Evolutionary conservation across 192 early-diverging fungal species (phyloP).

Genomic region (Obelidium mucronatum): DNA sequence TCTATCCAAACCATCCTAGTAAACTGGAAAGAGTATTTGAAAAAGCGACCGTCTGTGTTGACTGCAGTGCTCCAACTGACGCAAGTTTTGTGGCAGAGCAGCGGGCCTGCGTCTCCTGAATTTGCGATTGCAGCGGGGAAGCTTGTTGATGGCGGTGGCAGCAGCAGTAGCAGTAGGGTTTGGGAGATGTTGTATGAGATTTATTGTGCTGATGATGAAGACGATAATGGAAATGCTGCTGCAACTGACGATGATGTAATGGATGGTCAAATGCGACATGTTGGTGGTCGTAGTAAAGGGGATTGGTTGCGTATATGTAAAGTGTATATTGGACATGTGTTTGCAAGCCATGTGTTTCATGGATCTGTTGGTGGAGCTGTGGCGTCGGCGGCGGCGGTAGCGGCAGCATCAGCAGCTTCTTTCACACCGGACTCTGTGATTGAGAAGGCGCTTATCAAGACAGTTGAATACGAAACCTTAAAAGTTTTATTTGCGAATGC

Average conservation of each 20-base stretch:
- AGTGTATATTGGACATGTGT: too few species aligned
- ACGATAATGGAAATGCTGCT: too few species aligned
- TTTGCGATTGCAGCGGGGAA: constrained; percentile 36
- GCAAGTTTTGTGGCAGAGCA: constrained; percentile 49
- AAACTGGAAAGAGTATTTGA: constrained; percentile 32
- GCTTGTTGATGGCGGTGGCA: background rate
- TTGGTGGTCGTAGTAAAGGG: background rate
- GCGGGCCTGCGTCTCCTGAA: constrained; percentile 41
- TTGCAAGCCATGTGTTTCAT: too few species aligned
- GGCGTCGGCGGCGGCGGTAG: too few species aligned
- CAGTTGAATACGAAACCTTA: background rate
- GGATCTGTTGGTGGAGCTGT: too few species aligned
- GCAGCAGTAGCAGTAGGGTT: too few species aligned
- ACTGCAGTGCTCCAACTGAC: constrained; percentile 42
- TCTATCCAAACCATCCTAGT: constrained; percentile 6
- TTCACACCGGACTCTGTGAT: background rate
- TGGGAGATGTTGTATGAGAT: constrained; percentile 43
- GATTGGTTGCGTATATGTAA: too few species aligned
- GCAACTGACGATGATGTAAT: constrained; percentile 13
- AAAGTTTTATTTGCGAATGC: background rate
- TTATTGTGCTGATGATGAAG: too few species aligned
- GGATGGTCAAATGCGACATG: background rate
- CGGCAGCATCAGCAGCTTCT: too few species aligned
- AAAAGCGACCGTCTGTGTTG: constrained; percentile 34
- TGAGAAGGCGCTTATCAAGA: constrained; percentile 26